Evolutionary conservation across 192 early-diverging fungal genomes (phyloP), one percentile per base, ranked within the genome.

Genomic region (Backusella morwellensis): DNA sequence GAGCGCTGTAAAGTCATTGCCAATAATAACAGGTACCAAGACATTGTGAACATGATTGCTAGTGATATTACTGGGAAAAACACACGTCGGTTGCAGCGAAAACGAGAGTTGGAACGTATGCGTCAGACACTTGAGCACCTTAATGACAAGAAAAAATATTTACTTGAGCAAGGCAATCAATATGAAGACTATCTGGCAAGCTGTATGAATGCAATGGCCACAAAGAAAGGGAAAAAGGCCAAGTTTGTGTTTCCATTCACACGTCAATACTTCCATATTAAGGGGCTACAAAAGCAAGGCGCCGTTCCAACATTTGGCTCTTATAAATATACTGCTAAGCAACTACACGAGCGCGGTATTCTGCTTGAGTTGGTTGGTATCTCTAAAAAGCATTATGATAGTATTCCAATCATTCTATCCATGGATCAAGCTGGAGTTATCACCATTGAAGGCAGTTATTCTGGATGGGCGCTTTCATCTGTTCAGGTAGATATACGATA

Each of bases 291-390:
- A 81, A 85, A 88, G 26, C 89, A 93, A 71, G 97, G 97, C 26
- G 87, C 85, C 9, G 94, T 99, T 41, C 98, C 98, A 1, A 87
- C 94, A 77, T 99, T 97, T 82, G 98, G 98, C 6, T 98, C 97
- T 70, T 98, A 91, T 90, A 98, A 98, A 91, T 99, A 97, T 87
- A 95, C 95, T 34, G 98, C 97, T 11, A 92, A 96, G 80, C 90
- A 96, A 73, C 84, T 99, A 73, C 89, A 95, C 79, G 94, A 97
- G 75, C 94, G 95, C 82, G 96, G 97, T 74, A 95, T 99, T 4
- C 83, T 99, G 44, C 79, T 98, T 36, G 91, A 93, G 50, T 85
- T 99, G 26, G 90, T 93, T 35, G 97, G 93, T 52, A 90, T 95
- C 44, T 86, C 85, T 47, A 92, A 92, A 70, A 93, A 92, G 63